Percentiles rank a stretch among this genome's conserved stretches.
phyloP scores from a whole-genome alignment of 306 rosid species.

The Carpinus viminea region DNA sequence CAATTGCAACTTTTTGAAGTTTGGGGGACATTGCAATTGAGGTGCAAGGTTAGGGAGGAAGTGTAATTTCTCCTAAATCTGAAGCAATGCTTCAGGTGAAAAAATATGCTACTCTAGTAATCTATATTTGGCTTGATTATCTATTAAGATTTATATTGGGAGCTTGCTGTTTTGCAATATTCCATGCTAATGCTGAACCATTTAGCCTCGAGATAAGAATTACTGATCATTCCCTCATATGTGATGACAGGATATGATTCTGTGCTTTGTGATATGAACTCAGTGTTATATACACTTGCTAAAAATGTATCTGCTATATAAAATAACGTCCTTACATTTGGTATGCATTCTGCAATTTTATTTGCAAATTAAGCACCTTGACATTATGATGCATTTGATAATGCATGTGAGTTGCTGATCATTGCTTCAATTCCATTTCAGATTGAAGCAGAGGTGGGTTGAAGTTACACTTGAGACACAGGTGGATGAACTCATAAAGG shows the following conservation, averaged over 20 bases:
- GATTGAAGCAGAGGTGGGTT: slow-evolving; percentile 88
- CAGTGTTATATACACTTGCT: not conserved
- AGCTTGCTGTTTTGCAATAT: not conserved
- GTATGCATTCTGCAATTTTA: not conserved
- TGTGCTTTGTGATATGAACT: not conserved
- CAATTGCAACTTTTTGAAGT: no score
- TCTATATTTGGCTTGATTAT: not conserved
- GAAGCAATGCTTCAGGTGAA: not conserved
- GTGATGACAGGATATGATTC: not conserved
- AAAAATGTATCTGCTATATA: not conserved
- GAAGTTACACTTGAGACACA: slow-evolving; percentile 77
- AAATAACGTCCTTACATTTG: not conserved
- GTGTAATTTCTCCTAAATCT: no score
- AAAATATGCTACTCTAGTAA: not conserved
- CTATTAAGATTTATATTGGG: not conserved
- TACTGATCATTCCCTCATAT: not conserved
- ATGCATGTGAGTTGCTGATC: slow-evolving; percentile 14
- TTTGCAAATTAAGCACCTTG: not conserved
- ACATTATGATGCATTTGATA: slow-evolving; percentile 6
- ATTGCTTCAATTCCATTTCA: slow-evolving; percentile 34
- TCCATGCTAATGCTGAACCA: not conserved
- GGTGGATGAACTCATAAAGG: slow-evolving; percentile 79
- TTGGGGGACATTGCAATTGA: no score
- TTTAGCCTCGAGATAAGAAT: not conserved
- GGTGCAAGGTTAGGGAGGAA: no score